A percentile compares a stretch with the other conserved stretches of the same genome.
These are phyloP conservation scores for Excoecaria cochinchinensis DNA, from an alignment of 345 rosid genomes.

Conservation along the genomic window DNA sequence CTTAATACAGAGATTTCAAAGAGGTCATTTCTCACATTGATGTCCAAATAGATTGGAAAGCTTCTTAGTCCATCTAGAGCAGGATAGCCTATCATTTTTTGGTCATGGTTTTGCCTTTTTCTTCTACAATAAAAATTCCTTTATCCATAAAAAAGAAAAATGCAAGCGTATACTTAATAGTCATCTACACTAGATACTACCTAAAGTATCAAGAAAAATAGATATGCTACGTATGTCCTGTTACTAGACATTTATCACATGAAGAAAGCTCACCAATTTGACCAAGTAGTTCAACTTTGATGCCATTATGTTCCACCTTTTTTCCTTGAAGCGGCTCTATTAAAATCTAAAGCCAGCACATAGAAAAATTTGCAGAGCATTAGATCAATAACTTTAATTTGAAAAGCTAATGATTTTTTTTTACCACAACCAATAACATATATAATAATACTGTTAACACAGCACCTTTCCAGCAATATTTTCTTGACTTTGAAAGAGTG, in stretches of 20 bases:
- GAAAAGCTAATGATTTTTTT: not conserved
- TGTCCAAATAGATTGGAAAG: not conserved
- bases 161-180: not conserved
- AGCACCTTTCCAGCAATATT: constrained; percentile 83
- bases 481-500: constrained; percentile 94
- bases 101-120: not conserved
- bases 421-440: not conserved
- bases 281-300: constrained; percentile 94
- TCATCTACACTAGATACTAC: not conserved
- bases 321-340: constrained; percentile 91
- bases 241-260: not conserved
- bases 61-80: not conserved
- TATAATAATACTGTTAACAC: not conserved
- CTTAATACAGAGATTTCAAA: not conserved
- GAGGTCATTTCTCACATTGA: not conserved
- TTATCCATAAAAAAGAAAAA: not conserved
- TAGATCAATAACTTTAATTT: not conserved
- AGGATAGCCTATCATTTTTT: not conserved
- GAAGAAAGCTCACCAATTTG: constrained; percentile 58
- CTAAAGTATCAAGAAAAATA: not conserved
- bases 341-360: constrained; percentile 43
- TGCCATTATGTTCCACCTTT: constrained; percentile 92
- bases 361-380: not conserved
- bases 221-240: not conserved
- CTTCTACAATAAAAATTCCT: not conserved